Evolutionary conservation across 108 stramenopile species (phyloP).

Genomic region (Skeletonema marinoi): DNA sequence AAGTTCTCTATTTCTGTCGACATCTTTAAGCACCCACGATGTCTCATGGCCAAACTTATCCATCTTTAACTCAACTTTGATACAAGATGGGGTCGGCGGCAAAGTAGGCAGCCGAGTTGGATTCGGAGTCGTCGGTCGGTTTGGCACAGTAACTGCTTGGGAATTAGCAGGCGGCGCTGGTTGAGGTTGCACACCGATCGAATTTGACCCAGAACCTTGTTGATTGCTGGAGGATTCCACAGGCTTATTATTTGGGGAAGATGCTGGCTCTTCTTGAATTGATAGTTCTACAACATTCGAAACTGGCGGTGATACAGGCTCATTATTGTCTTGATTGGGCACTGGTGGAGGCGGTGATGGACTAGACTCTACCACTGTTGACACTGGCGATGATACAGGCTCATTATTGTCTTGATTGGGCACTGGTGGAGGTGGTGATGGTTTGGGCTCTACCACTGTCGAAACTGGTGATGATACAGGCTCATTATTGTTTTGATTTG

Average conservation of each 20-base stretch:
- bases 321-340: too few species aligned
- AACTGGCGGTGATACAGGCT: too few species aligned
- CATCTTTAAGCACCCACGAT: neutral
- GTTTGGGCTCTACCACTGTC: neutral
- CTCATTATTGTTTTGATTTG: neutral
- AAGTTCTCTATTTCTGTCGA: neutral
- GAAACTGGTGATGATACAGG: neutral
- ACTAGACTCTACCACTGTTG: neutral
- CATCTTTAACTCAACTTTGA: neutral
- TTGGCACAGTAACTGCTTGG: neutral
- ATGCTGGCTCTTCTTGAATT: neutral
- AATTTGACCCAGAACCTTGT: neutral
- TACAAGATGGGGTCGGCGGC: neutral
- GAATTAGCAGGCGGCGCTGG: neutral
- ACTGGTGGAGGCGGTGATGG: neutral
- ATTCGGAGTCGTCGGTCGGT: neutral
- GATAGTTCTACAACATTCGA: too few species aligned
- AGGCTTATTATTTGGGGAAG: too few species aligned
- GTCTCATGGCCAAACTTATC: slow-evolving; percentile 13
- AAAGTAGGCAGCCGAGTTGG: neutral
- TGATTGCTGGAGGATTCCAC: too few species aligned
- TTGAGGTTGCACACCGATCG: neutral
- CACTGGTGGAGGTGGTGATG: neutral
- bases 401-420: neutral
- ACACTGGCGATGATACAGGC: neutral